Conservation (phyloP, 2,329 filamentous ascomycete species). For the Bretziella fagacearum region DNA sequence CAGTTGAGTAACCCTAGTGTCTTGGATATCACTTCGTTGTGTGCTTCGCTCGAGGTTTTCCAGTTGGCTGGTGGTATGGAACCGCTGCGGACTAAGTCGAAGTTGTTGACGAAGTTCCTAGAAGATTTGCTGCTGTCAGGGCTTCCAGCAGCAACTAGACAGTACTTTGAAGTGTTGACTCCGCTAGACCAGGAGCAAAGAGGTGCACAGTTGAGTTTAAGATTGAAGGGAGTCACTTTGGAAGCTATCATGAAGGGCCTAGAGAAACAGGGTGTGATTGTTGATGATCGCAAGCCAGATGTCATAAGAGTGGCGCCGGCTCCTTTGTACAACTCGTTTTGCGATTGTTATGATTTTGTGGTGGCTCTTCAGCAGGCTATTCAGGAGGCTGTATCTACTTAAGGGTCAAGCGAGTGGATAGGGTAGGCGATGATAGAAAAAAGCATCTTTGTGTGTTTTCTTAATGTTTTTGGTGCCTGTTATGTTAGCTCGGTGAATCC, state of each 20-base stretch:
- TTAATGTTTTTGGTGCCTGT: too few species aligned
- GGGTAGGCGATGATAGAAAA: too few species aligned
- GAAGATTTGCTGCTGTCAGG: constrained; percentile 38
- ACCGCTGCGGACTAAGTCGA: constrained; percentile 46
- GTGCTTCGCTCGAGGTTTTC: constrained; percentile 56
- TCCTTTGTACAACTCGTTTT: constrained; percentile 63
- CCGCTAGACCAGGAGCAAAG: constrained; percentile 44
- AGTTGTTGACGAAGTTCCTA: constrained; percentile 54
- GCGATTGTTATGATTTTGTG: constrained; percentile 32
- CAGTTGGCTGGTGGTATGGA: constrained; percentile 43
- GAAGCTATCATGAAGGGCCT: constrained; percentile 46
- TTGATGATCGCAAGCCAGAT: constrained; percentile 67
- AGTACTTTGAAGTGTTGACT: constrained; percentile 44
- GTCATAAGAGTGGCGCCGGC: constrained; percentile 66
- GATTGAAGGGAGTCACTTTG: constrained; percentile 39
- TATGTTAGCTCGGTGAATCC: not conserved
- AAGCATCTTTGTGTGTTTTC: too few species aligned
- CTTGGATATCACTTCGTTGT: constrained; percentile 53
- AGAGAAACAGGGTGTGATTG: constrained; percentile 48
- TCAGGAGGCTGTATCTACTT: too few species aligned
- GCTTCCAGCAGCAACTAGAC: constrained; percentile 18
- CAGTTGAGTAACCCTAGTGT: constrained; percentile 67
- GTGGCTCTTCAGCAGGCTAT: constrained; percentile 18
- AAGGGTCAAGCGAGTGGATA: too few species aligned
- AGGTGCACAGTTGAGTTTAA: constrained; percentile 62